Evolutionary conservation across 164 flowering plant species (phyloP), one percentile per base, ranked within the genome.

Genomic region (Chimonanthus praecox): DNA sequence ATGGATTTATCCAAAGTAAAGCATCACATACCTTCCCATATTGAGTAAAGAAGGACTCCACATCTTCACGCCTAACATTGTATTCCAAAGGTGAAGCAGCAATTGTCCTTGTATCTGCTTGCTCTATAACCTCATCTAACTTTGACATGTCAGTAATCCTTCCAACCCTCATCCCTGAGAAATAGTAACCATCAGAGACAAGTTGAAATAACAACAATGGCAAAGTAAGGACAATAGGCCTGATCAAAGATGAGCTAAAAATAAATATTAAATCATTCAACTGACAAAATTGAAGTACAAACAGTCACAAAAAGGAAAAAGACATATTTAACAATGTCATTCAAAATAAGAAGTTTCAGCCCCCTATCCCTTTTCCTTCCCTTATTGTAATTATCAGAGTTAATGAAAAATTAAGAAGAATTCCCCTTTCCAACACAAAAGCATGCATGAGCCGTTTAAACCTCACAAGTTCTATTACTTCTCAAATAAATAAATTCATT

Each of bases 101-200:
- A 72, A 93, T 69, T 0, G 99, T 95, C 75, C 92, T 85, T 21
- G 47, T 71, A 73, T 95, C 92, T 9, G 88, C 76, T 82, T 92
- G 99, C 79, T 93, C 92, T 16, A 95, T 84, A 16, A 88, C 84
- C 82, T 91, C 94, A 64, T 95, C 99, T 0, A 87, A 86, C 77
- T 89, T 91, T 49, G 70, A 47, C 46, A 95, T 73, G 72, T 85
- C 87, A 71, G 86, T 84, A 13, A 78, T 72, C 85, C 97, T 84
- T 62, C 97, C 97, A 77, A 94, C 84, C 81, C 79, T 92, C 73
- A 74, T 88, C 48, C 94, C 97, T 91, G 76, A 66, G 74, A 65
- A 68, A 33, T 0, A 71, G 10, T 18, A 44, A 10, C 49, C 20
- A 10, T 47, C 16, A 46, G 45, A 16, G 64, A 18, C 16, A 46